Evolutionary conservation across 2,329 filamentous ascomycete species (phyloP).

Genomic region (Diplodia mutila): DNA sequence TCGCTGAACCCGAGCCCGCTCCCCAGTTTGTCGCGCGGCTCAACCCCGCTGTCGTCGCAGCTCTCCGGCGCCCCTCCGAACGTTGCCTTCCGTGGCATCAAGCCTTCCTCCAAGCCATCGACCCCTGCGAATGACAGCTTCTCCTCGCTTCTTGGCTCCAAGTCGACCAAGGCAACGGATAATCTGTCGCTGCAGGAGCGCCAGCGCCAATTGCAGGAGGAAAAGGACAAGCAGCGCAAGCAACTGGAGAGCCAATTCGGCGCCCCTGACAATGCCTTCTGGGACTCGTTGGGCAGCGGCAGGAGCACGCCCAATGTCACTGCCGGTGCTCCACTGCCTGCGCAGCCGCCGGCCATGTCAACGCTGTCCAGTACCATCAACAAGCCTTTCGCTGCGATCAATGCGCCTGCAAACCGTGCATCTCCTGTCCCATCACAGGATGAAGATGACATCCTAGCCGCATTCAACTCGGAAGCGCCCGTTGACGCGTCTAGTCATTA

Average conservation of each 20-base stretch:
- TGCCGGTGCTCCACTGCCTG: conserved; percentile 44
- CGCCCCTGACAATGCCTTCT: conserved; percentile 67
- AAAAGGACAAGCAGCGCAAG: conserved; percentile 72
- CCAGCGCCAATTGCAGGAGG: conserved; percentile 73
- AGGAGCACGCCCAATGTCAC: conserved; percentile 46
- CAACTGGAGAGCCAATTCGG: conserved; percentile 79
- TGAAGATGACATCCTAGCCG: conserved; percentile 64
- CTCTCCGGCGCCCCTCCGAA: conserved; percentile 39
- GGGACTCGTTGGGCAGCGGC: conserved; percentile 69
- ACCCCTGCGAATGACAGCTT: conserved; percentile 69
- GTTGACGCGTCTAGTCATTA: conserved; percentile 65
- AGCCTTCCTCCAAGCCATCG: conserved; percentile 58
- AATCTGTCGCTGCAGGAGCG: conserved; percentile 71
- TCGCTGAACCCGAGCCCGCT: conserved; percentile 32
- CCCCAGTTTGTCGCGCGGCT: conserved; percentile 45
- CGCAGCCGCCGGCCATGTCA: conserved; percentile 40
- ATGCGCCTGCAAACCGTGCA: conserved; percentile 32
- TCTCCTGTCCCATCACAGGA: conserved; percentile 38
- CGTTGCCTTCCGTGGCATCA: conserved; percentile 42
- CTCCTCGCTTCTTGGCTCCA: conserved; percentile 72
- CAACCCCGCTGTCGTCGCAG: conserved; percentile 44
- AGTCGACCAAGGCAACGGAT: conserved; percentile 62
- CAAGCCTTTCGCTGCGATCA: conserved; percentile 44
- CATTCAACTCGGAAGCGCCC: conserved; percentile 62
- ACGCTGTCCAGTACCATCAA: conserved; percentile 46